Base-by-base conservation (phyloP, 208 protist species). In the Acanthamoeba sp. region DNA sequence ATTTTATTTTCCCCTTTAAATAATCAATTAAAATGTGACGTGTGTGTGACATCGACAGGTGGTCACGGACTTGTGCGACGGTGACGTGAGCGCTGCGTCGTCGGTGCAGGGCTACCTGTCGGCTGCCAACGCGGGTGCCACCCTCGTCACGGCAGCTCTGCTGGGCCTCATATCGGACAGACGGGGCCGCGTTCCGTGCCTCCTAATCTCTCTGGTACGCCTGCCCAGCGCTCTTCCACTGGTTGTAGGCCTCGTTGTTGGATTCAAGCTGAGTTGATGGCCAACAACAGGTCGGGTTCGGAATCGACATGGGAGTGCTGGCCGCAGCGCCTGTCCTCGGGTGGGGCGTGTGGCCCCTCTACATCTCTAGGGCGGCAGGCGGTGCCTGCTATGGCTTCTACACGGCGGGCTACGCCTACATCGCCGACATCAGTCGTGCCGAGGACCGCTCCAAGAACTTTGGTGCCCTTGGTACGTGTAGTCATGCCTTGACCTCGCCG, bases 371-470 rank as follows among this genome's bases (percentile, higher is more conserved):
- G 9, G 78, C 78, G 0, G 42, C 59, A 0, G 78, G 42, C 42
- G 78, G 78, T 0, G 78, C 78, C 6, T 42, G 42, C 20, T 59
- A 7, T 0, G 78, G 78, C 24, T 87, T 87, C 78, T 87, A 59
- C 48, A 87, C 78, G 4, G 78, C 78, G 1, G 45, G 78, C 78
- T 87, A 87, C 45, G 45, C 78, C 45, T 87, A 87, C 78, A 38
- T 87, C 45, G 78, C 78, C 48, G 78, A 87, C 34, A 59, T 87
- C 45, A 87, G 78, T 20, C 36, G 32, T 18, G 14, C 24, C 38
- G 32, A 32, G 9, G 76, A 85, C 45, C 38, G 76, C 18, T 85
- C 76, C 42, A 85, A 85, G 45, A 85, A 85, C 38, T 85, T 85
- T 57, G 76, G 76, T n/a, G 42, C 32, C 24, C 32, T 85, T 6